phyloP scores from a whole-genome alignment of 148 eudicot species.

The Tetragonia tetragonoides region DNA sequence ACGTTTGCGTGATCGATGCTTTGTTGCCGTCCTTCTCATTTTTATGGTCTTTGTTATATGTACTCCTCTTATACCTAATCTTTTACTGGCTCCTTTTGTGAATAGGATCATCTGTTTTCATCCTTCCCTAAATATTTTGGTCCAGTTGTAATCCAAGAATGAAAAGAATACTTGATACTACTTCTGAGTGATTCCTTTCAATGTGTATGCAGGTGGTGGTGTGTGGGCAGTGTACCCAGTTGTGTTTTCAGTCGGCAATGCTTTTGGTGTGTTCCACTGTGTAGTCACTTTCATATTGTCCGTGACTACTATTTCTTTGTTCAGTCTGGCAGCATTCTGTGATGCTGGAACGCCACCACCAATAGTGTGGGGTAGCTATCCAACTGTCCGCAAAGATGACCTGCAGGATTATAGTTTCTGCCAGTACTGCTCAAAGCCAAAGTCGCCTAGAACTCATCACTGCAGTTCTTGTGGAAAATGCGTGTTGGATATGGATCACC shows the following conservation, averaged over 20 bases:
- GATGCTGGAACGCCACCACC: slow-evolving; percentile 71
- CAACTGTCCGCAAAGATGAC: slow-evolving; percentile 73
- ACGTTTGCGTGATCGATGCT: slow-evolving; percentile 71
- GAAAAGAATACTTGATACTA: neutral
- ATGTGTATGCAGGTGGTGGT: slow-evolving; percentile 70
- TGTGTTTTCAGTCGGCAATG: slow-evolving; percentile 58
- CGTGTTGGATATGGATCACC: slow-evolving; percentile 97
- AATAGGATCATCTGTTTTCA: neutral
- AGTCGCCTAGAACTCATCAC: slow-evolving; percentile 87
- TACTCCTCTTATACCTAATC: slow-evolving; percentile 33
- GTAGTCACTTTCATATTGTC: slow-evolving; percentile 50
- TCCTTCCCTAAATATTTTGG: neutral
- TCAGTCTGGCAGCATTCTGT: slow-evolving; percentile 62
- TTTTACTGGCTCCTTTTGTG: neutral
- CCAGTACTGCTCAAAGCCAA: slow-evolving; percentile 77
- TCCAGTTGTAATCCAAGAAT: neutral
- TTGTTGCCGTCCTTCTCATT: slow-evolving; percentile 55
- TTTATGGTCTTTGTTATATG: slow-evolving; percentile 77
- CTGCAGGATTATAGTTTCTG: slow-evolving; percentile 79
- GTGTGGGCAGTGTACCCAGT: slow-evolving; percentile 88
- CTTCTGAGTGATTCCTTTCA: slow-evolving; percentile 1
- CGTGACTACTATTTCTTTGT: slow-evolving; percentile 53
- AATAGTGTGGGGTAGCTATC: slow-evolving; percentile 81
- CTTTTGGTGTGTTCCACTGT: slow-evolving; percentile 53
- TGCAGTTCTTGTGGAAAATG: slow-evolving; percentile 91